Evolutionary conservation across 495 filamentous ascomycete genomes (phyloP).

Genomic region (Beverwykella pulmonaria): DNA sequence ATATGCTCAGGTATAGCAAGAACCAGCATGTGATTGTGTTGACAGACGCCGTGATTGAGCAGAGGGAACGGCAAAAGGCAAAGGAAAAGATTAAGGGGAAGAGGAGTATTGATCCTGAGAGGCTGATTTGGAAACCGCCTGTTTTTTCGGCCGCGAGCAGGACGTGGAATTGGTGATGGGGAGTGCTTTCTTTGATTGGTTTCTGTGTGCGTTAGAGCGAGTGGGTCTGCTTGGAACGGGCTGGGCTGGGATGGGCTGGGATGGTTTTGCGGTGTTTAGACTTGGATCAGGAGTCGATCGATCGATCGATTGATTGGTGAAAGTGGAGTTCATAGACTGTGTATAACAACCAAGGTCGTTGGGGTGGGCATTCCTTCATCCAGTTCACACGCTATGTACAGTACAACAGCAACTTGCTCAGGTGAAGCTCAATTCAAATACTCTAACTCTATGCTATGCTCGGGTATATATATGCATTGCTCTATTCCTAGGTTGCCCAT

Average conservation of each 20-base stretch:
- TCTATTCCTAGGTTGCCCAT: too few species aligned
- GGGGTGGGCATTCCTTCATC: too few species aligned
- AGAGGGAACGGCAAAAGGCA: slow-evolving; percentile 69
- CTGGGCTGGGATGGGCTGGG: neutral
- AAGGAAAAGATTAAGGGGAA: slow-evolving; percentile 77
- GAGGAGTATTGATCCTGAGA: slow-evolving; percentile 71
- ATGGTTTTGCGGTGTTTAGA: neutral
- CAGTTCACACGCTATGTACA: too few species aligned
- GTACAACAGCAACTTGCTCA: too few species aligned
- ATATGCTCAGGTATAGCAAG: slow-evolving; percentile 92
- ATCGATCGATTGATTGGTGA: too few species aligned
- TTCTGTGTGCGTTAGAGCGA: neutral
- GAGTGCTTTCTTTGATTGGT: neutral
- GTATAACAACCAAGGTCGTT: too few species aligned
- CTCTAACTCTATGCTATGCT: too few species aligned
- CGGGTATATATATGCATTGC: too few species aligned
- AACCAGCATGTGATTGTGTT: slow-evolving; percentile 90
- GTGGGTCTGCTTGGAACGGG: neutral
- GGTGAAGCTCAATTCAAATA: too few species aligned
- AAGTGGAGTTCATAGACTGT: too few species aligned
- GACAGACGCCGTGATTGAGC: slow-evolving; percentile 77
- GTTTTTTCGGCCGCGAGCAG: slow-evolving; percentile 85
- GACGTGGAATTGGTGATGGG: slow-evolving; percentile 89
- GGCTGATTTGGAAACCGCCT: slow-evolving; percentile 92
- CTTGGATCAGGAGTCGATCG: too few species aligned